Evolutionary conservation across 2,329 filamentous ascomycete genomes (phyloP).

Genomic region (Scytalidium sp.): DNA sequence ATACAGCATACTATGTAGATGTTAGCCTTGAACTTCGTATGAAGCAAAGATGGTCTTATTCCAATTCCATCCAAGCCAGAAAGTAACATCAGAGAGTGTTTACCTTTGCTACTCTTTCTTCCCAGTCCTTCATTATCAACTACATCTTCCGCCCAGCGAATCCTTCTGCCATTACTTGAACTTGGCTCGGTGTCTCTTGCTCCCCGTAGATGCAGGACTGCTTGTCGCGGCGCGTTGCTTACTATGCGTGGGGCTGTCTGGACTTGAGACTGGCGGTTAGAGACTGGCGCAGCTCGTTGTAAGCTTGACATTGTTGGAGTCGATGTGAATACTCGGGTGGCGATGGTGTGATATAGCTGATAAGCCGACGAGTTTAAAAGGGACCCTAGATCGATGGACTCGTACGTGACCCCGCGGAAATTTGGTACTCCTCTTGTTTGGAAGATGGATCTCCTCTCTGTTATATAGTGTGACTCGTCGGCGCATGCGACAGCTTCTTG

Average conservation of each 20-base stretch:
- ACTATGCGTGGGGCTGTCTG: neutral
- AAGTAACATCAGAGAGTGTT: conserved; percentile 12
- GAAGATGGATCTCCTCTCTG: neutral
- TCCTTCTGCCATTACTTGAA: conserved; percentile 47
- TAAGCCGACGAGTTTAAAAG: neutral
- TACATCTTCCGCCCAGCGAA: conserved; percentile 91
- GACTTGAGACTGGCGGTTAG: conserved; percentile 5
- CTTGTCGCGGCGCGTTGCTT: conserved; percentile 5
- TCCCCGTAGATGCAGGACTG: conserved; percentile 26
- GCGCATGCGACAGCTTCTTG: neutral
- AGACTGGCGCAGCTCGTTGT: conserved; percentile 4
- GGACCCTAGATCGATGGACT: neutral
- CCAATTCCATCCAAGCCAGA: neutral
- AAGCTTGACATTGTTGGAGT: neutral
- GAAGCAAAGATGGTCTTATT: neutral
- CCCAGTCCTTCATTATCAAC: conserved; percentile 94
- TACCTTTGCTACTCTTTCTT: conserved; percentile 92
- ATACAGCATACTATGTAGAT: conserved; percentile 84
- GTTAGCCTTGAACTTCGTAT: neutral
- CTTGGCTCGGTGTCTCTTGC: conserved; percentile 10
- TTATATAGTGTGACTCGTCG: neutral
- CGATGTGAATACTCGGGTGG: neutral
- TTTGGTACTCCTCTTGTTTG: neutral
- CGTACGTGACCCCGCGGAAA: no score
- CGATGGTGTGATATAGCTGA: neutral